Conservation (phyloP, 805 yeast genomes). For the Lipomyces kockii region DNA sequence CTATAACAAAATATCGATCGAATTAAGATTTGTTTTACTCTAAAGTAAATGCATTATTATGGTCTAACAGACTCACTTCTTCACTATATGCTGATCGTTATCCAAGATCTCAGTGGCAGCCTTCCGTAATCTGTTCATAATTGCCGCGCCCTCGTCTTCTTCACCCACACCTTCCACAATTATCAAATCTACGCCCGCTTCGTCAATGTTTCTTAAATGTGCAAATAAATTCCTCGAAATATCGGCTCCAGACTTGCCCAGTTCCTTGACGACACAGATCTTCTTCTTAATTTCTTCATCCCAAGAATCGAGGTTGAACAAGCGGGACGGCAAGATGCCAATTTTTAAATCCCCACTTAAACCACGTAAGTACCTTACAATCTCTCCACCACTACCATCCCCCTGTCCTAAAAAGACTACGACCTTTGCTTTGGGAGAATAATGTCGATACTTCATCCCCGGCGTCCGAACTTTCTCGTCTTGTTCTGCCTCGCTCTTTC, state of each 20-base stretch:
- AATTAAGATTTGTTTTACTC: neutral
- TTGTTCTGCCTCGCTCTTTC: slow-evolving; percentile 57
- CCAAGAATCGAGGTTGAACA: slow-evolving; percentile 20
- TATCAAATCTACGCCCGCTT: slow-evolving; percentile 65
- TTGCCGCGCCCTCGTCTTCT: slow-evolving; percentile 82
- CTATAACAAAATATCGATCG: too few species aligned
- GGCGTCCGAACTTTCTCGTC: slow-evolving; percentile 81
- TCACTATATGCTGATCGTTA: slow-evolving; percentile 12
- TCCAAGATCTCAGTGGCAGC: slow-evolving; percentile 64
- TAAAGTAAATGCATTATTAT: neutral
- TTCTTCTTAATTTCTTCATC: slow-evolving; percentile 8
- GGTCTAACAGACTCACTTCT: neutral
- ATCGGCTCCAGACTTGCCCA: slow-evolving; percentile 59
- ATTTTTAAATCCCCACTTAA: neutral
- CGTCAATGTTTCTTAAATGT: slow-evolving; percentile 75
- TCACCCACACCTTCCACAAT: slow-evolving; percentile 84
- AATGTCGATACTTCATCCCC: slow-evolving; percentile 97
- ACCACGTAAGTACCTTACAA: slow-evolving; percentile 17
- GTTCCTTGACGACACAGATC: slow-evolving; percentile 20
- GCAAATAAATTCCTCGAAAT: slow-evolving; percentile 79
- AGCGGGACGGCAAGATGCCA: slow-evolving; percentile 31
- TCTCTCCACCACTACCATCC: slow-evolving; percentile 45
- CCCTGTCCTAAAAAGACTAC: slow-evolving; percentile 61
- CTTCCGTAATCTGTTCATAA: slow-evolving; percentile 86
- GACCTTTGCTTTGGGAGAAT: slow-evolving; percentile 88